These are phyloP conservation scores for Rhodotorula glutinis DNA, from an alignment of 1,284 basidiomycete genomes.

Conservation along the genomic window DNA sequence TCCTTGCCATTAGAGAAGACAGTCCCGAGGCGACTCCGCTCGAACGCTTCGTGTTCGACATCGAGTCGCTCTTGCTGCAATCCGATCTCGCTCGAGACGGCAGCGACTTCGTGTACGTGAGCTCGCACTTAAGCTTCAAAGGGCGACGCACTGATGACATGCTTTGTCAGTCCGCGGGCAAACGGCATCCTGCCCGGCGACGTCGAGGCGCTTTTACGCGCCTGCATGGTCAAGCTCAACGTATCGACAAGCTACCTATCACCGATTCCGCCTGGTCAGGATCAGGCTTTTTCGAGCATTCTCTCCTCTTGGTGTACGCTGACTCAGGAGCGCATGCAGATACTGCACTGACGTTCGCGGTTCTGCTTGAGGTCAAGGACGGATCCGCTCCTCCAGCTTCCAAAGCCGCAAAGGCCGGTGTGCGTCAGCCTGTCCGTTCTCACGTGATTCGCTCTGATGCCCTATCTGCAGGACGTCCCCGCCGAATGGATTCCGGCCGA, in stretches of 20 bases:
- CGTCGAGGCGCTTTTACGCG: constrained; percentile 73
- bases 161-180: constrained; percentile 53
- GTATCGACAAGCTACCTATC: constrained; percentile 72
- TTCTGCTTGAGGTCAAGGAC: constrained; percentile 76
- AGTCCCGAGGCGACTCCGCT: constrained; percentile 53
- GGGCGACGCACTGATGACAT: constrained; percentile 28
- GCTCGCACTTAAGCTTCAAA: background rate
- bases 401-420: constrained; percentile 52
- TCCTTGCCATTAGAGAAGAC: constrained; percentile 71
- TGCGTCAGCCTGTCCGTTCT: background rate
- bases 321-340: constrained; percentile 7
- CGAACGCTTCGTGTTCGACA: constrained; percentile 62
- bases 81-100: constrained; percentile 62
- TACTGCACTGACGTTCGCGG: constrained; percentile 76
- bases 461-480: constrained; percentile 54
- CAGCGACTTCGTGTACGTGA: constrained; percentile 47
- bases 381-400: constrained; percentile 60
- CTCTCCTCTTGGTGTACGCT: too few species aligned
- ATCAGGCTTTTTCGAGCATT: too few species aligned
- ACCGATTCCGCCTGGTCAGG: constrained; percentile 33
- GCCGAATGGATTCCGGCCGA: constrained; percentile 72
- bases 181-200: constrained; percentile 61
- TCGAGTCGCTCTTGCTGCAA: constrained; percentile 65
- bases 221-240: constrained; percentile 76
- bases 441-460: background rate